Conservation (phyloP, 106 monocot genomes). For the Xerophyta viscosa region DNA sequence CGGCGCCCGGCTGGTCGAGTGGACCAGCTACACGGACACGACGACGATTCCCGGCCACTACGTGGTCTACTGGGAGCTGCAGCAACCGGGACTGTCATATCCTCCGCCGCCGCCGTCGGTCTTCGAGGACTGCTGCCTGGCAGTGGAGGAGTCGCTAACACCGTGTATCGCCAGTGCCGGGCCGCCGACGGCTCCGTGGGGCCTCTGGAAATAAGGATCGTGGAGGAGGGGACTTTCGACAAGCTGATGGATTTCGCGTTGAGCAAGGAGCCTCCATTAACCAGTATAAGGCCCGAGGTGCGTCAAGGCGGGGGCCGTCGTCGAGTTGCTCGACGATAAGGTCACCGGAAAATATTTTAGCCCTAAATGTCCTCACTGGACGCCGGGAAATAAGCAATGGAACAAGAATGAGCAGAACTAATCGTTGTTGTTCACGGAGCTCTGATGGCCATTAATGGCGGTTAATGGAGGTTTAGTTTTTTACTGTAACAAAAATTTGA, state of each 20-base stretch:
- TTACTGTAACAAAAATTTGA: no score
- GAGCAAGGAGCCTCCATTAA: conserved; percentile 24
- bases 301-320: conserved; percentile 1
- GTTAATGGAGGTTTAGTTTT: no score
- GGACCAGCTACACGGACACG: not conserved
- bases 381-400: no score
- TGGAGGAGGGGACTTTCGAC: conserved; percentile 32
- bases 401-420: no score
- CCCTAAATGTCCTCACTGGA: conserved; percentile 2
- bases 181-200: conserved; percentile 20
- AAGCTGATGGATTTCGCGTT: conserved; percentile 27
- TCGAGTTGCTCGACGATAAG: conserved; percentile 23
- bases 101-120: not conserved
- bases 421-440: no score
- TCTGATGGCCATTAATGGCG: no score
- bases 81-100: no score
- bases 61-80: conserved; percentile 4
- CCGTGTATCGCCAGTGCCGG: conserved; percentile 24
- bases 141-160: conserved; percentile 26
- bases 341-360: conserved; percentile 15
- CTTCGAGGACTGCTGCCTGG: conserved; percentile 9
- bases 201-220: conserved; percentile 27
- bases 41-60: conserved; percentile 1
- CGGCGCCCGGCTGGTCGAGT: not conserved
- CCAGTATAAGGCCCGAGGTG: conserved; percentile 45